phyloP scores from a whole-genome alignment of 2,329 filamentous ascomycete species.

The Zasmidium citrigriseum region DNA sequence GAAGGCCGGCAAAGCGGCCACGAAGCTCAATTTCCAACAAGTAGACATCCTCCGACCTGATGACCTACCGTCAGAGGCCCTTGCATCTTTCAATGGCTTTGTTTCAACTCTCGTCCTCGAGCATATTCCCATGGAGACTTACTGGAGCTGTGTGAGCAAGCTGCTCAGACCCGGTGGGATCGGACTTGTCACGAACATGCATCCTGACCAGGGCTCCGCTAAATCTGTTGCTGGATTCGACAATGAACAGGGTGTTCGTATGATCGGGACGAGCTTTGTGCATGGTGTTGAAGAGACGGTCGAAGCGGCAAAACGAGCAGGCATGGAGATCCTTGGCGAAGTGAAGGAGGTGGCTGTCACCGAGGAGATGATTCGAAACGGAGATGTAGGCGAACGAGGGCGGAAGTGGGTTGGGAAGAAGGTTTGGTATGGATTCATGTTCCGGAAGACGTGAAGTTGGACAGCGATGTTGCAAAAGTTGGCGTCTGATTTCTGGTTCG shows the following conservation, averaged over 20 bases:
- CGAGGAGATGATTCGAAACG: conserved; percentile 33
- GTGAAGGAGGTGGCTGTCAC: conserved; percentile 35
- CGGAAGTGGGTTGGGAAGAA: conserved; percentile 43
- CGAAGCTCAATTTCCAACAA: conserved; percentile 3
- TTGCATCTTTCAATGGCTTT: conserved; percentile 32
- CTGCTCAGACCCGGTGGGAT: conserved; percentile 50
- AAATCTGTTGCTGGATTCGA: conserved; percentile 64
- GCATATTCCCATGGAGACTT: conserved; percentile 56
- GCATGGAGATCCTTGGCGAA: conserved; percentile 32
- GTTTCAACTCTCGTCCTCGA: conserved; percentile 66
- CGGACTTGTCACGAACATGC: conserved; percentile 68
- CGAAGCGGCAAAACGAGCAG: conserved; percentile 44
- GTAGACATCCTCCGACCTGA: conserved; percentile 5
- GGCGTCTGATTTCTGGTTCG: background rate
- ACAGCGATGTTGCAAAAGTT: too few species aligned
- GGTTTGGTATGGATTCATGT: conserved; percentile 42
- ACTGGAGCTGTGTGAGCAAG: conserved; percentile 50
- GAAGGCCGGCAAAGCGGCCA: background rate
- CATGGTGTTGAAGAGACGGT: conserved; percentile 56
- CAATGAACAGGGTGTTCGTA: conserved; percentile 57
- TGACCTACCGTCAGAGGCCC: conserved; percentile 12
- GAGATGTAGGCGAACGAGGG: conserved; percentile 36
- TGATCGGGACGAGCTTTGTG: conserved; percentile 60
- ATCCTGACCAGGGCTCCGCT: conserved; percentile 63
- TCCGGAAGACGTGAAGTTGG: conserved; percentile 24